phyloP scores from a whole-genome alignment of 352 stramenopile species.

The Phytopythium ostracodes region DNA sequence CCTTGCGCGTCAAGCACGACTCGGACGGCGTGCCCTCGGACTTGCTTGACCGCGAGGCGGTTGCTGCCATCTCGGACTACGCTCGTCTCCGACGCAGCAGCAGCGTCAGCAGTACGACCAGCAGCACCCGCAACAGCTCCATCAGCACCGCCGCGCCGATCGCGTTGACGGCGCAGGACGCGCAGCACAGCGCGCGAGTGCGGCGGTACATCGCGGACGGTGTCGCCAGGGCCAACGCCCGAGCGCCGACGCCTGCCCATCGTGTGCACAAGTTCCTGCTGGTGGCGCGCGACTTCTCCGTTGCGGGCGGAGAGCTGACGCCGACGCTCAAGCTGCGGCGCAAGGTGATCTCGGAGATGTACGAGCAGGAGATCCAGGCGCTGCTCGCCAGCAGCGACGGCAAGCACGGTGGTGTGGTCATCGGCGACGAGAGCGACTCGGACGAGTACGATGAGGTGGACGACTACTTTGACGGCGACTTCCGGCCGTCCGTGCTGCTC shows the following conservation, averaged over 20 bases:
- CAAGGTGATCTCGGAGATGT: conserved; percentile 83
- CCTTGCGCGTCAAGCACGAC: conserved; percentile 67
- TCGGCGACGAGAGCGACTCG: conserved; percentile 5
- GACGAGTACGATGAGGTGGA: conserved; percentile 6
- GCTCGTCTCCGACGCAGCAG: conserved; percentile 6
- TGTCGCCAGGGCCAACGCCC: conserved; percentile 56
- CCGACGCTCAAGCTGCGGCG: conserved; percentile 95
- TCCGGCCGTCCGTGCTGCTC: neutral
- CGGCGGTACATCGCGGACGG: conserved; percentile 71
- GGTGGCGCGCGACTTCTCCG: conserved; percentile 77
- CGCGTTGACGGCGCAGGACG: conserved; percentile 80
- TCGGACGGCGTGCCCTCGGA: conserved; percentile 50
- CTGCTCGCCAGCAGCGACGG: conserved; percentile 57
- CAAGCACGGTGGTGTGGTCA: conserved; percentile 6
- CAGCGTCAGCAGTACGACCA: conserved; percentile 3
- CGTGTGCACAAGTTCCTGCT: conserved; percentile 80
- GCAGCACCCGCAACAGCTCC: conserved; percentile 2
- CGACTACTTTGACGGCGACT: conserved; percentile 4
- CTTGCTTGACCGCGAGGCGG: conserved; percentile 63
- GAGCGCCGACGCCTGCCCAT: conserved; percentile 48
- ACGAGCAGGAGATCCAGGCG: conserved; percentile 78
- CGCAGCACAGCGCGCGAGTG: conserved; percentile 59
- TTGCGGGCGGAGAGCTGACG: conserved; percentile 88
- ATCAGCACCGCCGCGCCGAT: conserved; percentile 35
- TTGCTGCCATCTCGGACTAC: conserved; percentile 47